These are phyloP conservation scores for Entomortierella chlamydospora DNA, from an alignment of 192 early-diverging fungal species.

Conservation along the genomic window DNA sequence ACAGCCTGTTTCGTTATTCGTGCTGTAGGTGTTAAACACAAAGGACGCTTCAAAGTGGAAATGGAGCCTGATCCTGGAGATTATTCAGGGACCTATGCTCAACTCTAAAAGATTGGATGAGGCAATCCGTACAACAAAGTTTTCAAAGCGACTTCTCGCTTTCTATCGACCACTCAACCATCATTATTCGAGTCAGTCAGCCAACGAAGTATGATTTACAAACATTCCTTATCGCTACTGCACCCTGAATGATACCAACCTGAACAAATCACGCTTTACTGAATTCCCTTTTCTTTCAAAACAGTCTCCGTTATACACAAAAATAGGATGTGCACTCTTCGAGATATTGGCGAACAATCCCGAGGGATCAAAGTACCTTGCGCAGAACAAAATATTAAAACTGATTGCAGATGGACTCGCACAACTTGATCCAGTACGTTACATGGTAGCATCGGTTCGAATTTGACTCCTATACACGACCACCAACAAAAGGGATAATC, in stretches of 20 bases:
- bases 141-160: slow-evolving; percentile 75
- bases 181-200: slow-evolving; percentile 76
- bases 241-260: too few species aligned
- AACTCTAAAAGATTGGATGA: slow-evolving; percentile 83
- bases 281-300: not conserved
- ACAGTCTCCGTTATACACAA: slow-evolving; percentile 57
- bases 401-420: slow-evolving; percentile 81
- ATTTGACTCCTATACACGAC: not conserved
- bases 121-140: slow-evolving; percentile 73
- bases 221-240: not conserved
- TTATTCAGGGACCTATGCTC: slow-evolving; percentile 81
- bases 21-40: slow-evolving; percentile 66
- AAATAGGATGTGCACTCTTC: slow-evolving; percentile 77
- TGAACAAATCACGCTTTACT: too few species aligned
- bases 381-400: slow-evolving; percentile 74
- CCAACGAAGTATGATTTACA: slow-evolving; percentile 56
- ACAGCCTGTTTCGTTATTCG: not conserved
- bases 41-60: slow-evolving; percentile 85
- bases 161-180: slow-evolving; percentile 80
- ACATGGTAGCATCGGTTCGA: too few species aligned
- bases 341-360: slow-evolving; percentile 67
- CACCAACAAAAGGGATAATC: not conserved
- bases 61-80: slow-evolving; percentile 79
- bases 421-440: slow-evolving; percentile 77
- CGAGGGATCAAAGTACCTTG: slow-evolving; percentile 77